phyloP scores from a whole-genome alignment of 768 basidiomycete species.

The Suillus subaureus region DNA sequence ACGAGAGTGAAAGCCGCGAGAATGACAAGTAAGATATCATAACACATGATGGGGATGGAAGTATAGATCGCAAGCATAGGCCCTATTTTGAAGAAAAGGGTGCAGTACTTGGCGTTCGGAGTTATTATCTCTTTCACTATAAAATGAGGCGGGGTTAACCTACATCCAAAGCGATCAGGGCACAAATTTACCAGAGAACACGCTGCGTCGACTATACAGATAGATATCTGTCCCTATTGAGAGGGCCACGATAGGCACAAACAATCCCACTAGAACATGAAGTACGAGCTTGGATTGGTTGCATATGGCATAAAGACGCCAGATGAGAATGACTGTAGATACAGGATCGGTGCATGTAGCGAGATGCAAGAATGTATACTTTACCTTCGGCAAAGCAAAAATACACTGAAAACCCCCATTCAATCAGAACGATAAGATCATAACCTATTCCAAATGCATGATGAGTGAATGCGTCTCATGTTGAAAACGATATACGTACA shows the following conservation, averaged over 20 bases:
- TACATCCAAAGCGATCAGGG: neutral
- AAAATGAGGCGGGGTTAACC: neutral
- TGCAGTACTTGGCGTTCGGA: neutral
- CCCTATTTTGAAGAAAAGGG: neutral
- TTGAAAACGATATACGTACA: neutral
- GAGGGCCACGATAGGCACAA: slow-evolving; percentile 1
- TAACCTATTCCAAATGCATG: neutral
- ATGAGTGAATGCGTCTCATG: neutral
- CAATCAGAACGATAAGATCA: neutral
- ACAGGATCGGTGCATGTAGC: neutral
- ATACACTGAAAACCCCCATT: slow-evolving; percentile 7
- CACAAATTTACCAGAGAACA: neutral
- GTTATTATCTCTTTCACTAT: neutral
- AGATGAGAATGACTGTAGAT: slow-evolving; percentile 2
- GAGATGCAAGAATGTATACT: neutral
- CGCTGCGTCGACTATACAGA: neutral
- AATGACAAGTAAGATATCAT: neutral
- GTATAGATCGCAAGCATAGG: neutral
- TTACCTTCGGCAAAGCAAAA: slow-evolving; percentile 2
- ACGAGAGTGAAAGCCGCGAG: neutral
- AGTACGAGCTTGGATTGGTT: neutral
- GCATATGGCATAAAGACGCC: slow-evolving; percentile 4
- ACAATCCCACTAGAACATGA: neutral
- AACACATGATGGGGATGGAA: neutral
- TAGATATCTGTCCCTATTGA: slow-evolving; percentile 1